phyloP scores from a whole-genome alignment of 306 rosid genomes.

The Senna siamea region DNA sequence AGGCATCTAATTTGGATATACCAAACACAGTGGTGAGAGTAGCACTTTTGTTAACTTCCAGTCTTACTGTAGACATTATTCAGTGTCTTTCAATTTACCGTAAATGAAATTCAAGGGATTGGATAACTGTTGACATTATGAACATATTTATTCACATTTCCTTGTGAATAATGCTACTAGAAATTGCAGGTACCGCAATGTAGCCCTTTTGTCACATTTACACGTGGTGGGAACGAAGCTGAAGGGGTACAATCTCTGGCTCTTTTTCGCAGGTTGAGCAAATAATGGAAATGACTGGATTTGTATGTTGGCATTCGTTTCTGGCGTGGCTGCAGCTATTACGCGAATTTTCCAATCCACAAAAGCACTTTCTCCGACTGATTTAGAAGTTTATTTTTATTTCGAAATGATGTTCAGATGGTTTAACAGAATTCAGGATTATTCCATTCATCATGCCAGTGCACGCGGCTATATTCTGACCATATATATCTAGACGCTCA shows the following conservation, averaged over 20 bases:
- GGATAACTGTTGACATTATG: too few species aligned
- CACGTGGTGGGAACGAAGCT: neutral
- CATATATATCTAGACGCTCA: too few species aligned
- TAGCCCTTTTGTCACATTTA: neutral
- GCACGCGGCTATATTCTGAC: too few species aligned
- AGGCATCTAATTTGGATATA: neutral
- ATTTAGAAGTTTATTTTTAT: neutral
- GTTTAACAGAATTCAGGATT: neutral
- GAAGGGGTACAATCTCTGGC: neutral
- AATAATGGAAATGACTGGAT: neutral
- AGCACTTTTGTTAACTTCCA: neutral
- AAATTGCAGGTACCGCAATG: neutral
- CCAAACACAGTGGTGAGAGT: neutral
- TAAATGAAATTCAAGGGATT: neutral
- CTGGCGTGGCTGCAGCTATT: too few species aligned
- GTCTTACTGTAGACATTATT: too few species aligned
- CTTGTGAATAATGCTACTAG: too few species aligned
- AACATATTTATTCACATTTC: too few species aligned
- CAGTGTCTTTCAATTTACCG: too few species aligned
- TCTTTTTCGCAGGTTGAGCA: neutral
- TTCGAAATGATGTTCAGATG: neutral
- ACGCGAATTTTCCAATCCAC: neutral
- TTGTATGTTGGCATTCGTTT: too few species aligned
- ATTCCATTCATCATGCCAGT: neutral
- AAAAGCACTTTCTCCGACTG: neutral